Conservation (phyloP, 2,329 filamentous ascomycete genomes). For the Aureobasidium sp. region DNA sequence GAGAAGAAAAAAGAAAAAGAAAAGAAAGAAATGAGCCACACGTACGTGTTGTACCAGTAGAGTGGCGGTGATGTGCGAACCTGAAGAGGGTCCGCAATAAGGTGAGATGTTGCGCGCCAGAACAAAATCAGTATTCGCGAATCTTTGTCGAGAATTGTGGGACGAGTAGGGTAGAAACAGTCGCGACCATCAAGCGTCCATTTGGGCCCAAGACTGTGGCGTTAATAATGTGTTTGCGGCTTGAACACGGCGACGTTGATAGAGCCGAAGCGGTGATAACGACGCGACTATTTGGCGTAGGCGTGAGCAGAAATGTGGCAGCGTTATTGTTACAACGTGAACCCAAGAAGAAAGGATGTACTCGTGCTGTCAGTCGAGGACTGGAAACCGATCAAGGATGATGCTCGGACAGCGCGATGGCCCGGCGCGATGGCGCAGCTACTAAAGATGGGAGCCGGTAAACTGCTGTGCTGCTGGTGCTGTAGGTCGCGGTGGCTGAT, state of each 20-base stretch:
- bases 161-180: not conserved
- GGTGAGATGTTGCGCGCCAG: not conserved
- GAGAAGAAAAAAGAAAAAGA: not conserved
- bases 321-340: not conserved
- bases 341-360: not conserved
- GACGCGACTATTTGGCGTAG: not conserved
- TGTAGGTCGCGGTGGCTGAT: not conserved
- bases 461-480: conserved; percentile 1
- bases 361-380: not conserved
- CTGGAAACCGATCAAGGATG: not conserved
- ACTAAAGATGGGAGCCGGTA: conserved; percentile 3
- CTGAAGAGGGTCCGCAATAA: not conserved
- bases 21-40: not conserved
- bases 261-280: not conserved
- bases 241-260: not conserved
- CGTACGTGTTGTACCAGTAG: not conserved
- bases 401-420: conserved; percentile 11
- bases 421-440: conserved; percentile 11
- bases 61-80: not conserved
- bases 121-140: not conserved
- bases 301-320: not conserved
- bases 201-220: not conserved
- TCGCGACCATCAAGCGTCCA: conserved; percentile 2
- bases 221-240: not conserved
- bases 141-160: not conserved